Conservation (phyloP, 176 grass and related monocot genomes). For the Cenchrus americanus region DNA sequence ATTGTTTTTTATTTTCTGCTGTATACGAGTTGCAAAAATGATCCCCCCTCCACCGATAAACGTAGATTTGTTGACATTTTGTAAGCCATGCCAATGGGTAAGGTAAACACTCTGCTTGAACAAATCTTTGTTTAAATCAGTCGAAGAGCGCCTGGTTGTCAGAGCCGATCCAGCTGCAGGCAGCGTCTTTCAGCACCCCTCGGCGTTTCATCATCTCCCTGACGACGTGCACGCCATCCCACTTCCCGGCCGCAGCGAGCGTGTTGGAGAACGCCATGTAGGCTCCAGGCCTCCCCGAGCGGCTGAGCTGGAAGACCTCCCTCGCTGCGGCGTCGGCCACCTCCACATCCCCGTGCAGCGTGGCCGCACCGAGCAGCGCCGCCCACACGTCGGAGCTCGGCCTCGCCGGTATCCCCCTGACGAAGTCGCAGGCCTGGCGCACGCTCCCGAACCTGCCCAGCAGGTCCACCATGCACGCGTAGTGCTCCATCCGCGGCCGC, state of each 20-base stretch:
- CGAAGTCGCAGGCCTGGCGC: conserved; percentile 53
- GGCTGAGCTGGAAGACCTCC: conserved; percentile 72
- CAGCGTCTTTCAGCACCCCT: conserved; percentile 66
- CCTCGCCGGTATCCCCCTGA: conserved; percentile 58
- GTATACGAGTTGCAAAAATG: neutral
- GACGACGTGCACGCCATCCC: conserved; percentile 65
- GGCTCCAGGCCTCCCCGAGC: conserved; percentile 57
- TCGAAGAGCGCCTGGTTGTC: neutral
- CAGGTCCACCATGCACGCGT: conserved; percentile 90
- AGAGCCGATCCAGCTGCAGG: conserved; percentile 64
- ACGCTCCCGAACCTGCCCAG: conserved; percentile 71
- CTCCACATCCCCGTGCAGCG: conserved; percentile 69
- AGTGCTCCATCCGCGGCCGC: conserved; percentile 80
- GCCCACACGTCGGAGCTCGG: conserved; percentile 85
- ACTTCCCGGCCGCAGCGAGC: conserved; percentile 69
- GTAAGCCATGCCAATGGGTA: neutral
- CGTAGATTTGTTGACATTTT: neutral
- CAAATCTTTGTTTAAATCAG: neutral
- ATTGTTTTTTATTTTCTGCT: no score
- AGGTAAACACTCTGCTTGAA: neutral
- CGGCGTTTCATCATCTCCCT: conserved; percentile 73
- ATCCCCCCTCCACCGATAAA: neutral
- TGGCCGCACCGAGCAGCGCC: conserved; percentile 68
- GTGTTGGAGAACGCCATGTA: conserved; percentile 93
- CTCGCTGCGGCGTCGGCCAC: conserved; percentile 60